Evolutionary conservation across 148 eudicot species (phyloP).

Genomic region (Nepenthes gracilis): DNA sequence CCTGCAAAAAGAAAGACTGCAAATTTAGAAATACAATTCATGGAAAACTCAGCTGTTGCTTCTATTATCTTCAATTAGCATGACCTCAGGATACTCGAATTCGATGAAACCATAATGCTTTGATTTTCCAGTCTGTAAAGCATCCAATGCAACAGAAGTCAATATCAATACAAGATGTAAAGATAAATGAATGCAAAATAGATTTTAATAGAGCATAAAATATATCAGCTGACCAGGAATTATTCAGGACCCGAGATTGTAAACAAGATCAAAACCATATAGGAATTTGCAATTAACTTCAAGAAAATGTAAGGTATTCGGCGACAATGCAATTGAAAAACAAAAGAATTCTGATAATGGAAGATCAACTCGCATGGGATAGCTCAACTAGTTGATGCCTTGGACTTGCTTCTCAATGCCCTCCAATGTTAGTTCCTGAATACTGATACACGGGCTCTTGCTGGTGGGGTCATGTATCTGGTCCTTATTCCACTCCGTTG

Average conservation of each 20-base stretch:
- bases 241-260: neutral
- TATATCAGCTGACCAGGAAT: neutral
- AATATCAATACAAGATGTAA: neutral
- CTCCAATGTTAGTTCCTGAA: too few species aligned
- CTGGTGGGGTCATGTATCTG: too few species aligned
- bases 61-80: neutral
- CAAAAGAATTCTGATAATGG: too few species aligned
- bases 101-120: slow-evolving; percentile 93
- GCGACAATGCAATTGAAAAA: too few species aligned
- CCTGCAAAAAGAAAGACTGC: slow-evolving; percentile 31
- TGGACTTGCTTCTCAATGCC: too few species aligned
- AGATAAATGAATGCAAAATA: neutral
- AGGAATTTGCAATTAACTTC: neutral
- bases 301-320: too few species aligned
- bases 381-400: too few species aligned
- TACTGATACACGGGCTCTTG: too few species aligned
- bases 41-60: neutral
- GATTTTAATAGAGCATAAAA: neutral
- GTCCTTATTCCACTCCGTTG: too few species aligned
- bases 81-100: slow-evolving; percentile 88
- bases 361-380: too few species aligned
- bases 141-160: neutral
- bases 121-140: slow-evolving; percentile 76
- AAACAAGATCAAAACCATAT: neutral
- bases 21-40: neutral